Conservation (phyloP, 352 stramenopile species). For the Phytophthora cactorum region DNA sequence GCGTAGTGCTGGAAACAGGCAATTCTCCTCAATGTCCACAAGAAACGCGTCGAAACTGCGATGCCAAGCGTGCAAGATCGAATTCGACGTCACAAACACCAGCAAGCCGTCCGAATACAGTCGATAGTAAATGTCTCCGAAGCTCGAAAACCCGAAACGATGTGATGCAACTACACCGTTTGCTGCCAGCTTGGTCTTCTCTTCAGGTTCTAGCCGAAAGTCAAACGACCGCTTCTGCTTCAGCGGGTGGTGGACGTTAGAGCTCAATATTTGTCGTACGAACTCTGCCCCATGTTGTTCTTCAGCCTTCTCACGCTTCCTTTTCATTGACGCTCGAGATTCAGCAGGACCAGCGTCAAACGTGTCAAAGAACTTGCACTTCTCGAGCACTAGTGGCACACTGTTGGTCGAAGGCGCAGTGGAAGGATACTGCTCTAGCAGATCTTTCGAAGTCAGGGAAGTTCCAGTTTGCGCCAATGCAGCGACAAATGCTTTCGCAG, state of each 20-base stretch:
- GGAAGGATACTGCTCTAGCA: too few relatives aligned
- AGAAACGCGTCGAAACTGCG: conserved; percentile 46
- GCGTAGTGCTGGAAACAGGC: too few relatives aligned
- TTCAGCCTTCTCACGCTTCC: background rate
- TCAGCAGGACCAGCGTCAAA: background rate
- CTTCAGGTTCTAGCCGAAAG: background rate
- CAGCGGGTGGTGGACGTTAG: background rate
- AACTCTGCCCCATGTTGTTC: background rate
- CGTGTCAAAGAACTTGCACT: background rate
- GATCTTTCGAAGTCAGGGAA: too few relatives aligned
- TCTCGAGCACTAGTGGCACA: too few relatives aligned
- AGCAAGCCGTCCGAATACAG: conserved; percentile 43
- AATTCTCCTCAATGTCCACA: conserved; percentile 3
- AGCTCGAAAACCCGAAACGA: conserved; percentile 31
- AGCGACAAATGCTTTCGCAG: too few relatives aligned
- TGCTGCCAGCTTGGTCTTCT: conserved; percentile 21
- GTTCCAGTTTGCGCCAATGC: too few relatives aligned
- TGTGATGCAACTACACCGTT: conserved; percentile 27
- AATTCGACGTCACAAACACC: conserved; percentile 40
- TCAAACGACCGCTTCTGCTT: background rate
- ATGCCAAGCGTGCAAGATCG: conserved; percentile 47
- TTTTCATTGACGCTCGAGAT: background rate
- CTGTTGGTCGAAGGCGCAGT: too few relatives aligned
- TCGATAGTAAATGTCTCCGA: conserved; percentile 38
- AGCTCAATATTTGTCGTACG: background rate